Evolutionary conservation across 257 asterid genomes (phyloP).

Genomic region (Nicotiana sylvestris): DNA sequence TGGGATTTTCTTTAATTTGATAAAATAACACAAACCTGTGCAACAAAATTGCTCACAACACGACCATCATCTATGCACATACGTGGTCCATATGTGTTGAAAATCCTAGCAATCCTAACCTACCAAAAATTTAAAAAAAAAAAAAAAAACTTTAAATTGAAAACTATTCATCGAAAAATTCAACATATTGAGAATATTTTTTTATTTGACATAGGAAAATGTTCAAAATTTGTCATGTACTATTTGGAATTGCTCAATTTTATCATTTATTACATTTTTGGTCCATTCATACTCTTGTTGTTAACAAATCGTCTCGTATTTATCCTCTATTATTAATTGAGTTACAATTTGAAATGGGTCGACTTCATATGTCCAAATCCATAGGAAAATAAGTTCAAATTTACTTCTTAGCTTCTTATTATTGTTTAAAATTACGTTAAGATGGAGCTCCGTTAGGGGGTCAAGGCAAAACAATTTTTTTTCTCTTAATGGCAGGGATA

Average conservation of each 20-base stretch:
- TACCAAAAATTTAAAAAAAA: constrained; percentile 7
- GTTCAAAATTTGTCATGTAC: not conserved
- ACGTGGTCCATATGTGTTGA: constrained; percentile 91
- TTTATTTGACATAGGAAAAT: too few relatives aligned
- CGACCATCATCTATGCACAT: constrained; percentile 96
- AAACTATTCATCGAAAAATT: too few relatives aligned
- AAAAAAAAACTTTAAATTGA: not conserved
- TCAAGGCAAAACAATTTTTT: not conserved
- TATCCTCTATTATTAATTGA: accelerated
- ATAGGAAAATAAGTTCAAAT: not conserved
- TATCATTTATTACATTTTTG: too few relatives aligned
- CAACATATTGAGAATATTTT: too few relatives aligned
- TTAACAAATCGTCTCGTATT: not conserved
- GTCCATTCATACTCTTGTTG: not conserved
- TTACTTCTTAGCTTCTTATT: not conserved
- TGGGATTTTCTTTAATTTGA: not conserved
- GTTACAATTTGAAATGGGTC: not conserved
- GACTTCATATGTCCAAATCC: not conserved
- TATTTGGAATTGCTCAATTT: not conserved
- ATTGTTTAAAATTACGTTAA: too few relatives aligned
- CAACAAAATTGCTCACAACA: constrained; percentile 92
- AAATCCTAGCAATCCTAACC: constrained; percentile 91
- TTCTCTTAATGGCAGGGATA: too few relatives aligned
- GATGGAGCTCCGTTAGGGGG: not conserved
- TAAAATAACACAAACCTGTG: constrained; percentile 48